Evolutionary conservation across 2,329 filamentous ascomycete genomes (phyloP).

Genomic region (Leptographium lundbergii): DNA sequence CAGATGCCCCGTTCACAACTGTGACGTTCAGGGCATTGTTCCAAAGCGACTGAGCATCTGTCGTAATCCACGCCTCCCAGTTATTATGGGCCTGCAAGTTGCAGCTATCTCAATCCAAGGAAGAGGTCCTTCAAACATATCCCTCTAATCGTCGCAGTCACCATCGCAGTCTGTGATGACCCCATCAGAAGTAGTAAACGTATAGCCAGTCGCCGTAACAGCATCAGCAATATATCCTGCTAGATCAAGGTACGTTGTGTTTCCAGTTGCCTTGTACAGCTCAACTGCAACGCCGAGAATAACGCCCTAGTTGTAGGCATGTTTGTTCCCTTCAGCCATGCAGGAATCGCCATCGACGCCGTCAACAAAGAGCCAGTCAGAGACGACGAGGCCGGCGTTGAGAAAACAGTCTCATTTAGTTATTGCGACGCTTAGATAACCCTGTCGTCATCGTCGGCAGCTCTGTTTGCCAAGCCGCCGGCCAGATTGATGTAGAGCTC

Average conservation of each 20-base stretch:
- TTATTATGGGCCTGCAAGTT: background rate
- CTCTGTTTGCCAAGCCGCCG: conserved; percentile 37
- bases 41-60: conserved; percentile 1
- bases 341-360: conserved; percentile 35
- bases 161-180: conserved; percentile 1
- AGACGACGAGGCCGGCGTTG: conserved; percentile 37
- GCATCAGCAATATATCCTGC: conserved; percentile 34
- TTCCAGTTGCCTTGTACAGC: conserved; percentile 30
- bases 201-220: conserved; percentile 16
- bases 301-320: conserved; percentile 43
- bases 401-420: conserved; percentile 41
- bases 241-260: conserved; percentile 26
- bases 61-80: background rate
- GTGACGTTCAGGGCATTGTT: background rate
- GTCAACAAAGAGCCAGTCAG: conserved; percentile 38
- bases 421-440: conserved; percentile 35
- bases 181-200: background rate
- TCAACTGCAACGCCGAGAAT: conserved; percentile 43
- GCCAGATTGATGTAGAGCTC: conserved; percentile 38
- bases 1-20: background rate
- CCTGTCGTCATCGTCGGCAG: conserved; percentile 18
- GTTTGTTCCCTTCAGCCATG: conserved; percentile 25
- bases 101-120: background rate
- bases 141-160: conserved; percentile 1
- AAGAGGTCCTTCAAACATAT: conserved; percentile 5